These are phyloP conservation scores for Ceratocystis destructans DNA, from an alignment of 2,329 filamentous ascomycete species.

Conservation along the genomic window DNA sequence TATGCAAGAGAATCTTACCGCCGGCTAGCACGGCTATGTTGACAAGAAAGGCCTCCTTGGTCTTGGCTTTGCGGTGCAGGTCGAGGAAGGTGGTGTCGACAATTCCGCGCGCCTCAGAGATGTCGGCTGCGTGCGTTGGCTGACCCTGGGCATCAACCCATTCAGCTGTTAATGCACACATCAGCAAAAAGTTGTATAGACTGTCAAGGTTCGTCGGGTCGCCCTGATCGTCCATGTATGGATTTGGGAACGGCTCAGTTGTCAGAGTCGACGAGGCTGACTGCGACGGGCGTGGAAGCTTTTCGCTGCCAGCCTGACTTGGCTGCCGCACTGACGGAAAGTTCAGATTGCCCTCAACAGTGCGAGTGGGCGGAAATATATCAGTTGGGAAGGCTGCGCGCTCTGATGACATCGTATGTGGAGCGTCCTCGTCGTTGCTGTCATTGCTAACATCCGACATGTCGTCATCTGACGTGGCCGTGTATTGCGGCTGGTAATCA, in stretches of 20 bases:
- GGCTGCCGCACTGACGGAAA: constrained; percentile 12
- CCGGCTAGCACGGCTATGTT: constrained; percentile 46
- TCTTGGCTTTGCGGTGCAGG: constrained; percentile 37
- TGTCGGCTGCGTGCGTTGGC: constrained; percentile 30
- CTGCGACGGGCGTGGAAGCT: background rate
- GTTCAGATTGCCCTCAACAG: constrained; percentile 7
- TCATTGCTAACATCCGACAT: background rate
- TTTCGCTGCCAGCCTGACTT: too few species aligned
- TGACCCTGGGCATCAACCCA: constrained; percentile 40
- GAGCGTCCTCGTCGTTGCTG: background rate
- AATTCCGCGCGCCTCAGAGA: constrained; percentile 43
- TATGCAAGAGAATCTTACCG: constrained; percentile 36
- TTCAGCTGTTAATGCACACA: constrained; percentile 34
- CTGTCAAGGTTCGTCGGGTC: constrained; percentile 43
- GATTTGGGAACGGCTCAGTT: constrained; percentile 18
- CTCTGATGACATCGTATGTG: background rate
- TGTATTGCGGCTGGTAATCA: constrained; percentile 20
- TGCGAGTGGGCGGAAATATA: constrained; percentile 13
- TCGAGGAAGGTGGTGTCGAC: constrained; percentile 40
- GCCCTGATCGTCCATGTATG: constrained; percentile 23
- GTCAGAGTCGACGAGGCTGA: background rate
- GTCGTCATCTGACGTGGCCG: background rate
- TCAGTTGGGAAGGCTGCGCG: constrained; percentile 14
- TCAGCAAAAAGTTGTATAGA: constrained; percentile 42
- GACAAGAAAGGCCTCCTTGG: constrained; percentile 43